phyloP scores from a whole-genome alignment of 1,284 basidiomycete genomes.

The Pseudozyma hubeiensis region DNA sequence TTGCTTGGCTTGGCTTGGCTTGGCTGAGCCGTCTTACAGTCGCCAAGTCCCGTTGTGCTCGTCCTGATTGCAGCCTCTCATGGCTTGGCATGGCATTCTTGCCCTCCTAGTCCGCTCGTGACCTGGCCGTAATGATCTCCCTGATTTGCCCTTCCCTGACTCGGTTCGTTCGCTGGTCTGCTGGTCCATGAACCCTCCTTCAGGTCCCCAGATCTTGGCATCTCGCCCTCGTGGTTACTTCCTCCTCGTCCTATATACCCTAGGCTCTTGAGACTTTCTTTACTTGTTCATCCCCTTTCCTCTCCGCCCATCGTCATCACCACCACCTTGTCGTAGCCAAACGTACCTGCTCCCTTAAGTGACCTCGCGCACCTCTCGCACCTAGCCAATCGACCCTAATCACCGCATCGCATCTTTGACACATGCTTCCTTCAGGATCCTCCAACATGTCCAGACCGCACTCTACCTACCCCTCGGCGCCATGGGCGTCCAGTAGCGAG shows the following conservation, averaged over 20 bases:
- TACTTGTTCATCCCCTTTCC: conserved; percentile 5
- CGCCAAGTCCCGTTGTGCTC: neutral
- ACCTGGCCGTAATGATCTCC: neutral
- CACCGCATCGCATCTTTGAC: neutral
- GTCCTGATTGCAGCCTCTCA: neutral
- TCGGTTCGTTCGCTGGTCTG: too few species aligned
- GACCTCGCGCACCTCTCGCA: too few species aligned
- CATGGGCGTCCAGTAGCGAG: conserved; percentile 32
- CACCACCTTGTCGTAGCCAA: too few species aligned
- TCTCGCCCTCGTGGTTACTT: conserved; percentile 26
- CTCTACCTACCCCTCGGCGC: conserved; percentile 21
- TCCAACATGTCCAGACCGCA: conserved; percentile 43
- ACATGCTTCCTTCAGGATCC: conserved; percentile 15
- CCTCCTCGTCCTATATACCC: conserved; percentile 27
- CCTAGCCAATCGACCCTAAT: neutral
- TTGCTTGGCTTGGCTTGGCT: conserved; percentile 7
- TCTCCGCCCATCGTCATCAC: neutral
- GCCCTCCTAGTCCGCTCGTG: neutral
- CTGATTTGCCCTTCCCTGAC: neutral
- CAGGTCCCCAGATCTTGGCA: conserved; percentile 24
- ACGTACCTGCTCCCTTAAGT: too few species aligned
- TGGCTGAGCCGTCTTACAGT: conserved; percentile 1
- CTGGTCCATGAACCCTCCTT: too few species aligned
- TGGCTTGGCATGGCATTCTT: conserved; percentile 8
- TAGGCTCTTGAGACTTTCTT: conserved; percentile 1